Conservation (phyloP, 2,329 filamentous ascomycete genomes). For the Apiospora rasikravindrae region DNA sequence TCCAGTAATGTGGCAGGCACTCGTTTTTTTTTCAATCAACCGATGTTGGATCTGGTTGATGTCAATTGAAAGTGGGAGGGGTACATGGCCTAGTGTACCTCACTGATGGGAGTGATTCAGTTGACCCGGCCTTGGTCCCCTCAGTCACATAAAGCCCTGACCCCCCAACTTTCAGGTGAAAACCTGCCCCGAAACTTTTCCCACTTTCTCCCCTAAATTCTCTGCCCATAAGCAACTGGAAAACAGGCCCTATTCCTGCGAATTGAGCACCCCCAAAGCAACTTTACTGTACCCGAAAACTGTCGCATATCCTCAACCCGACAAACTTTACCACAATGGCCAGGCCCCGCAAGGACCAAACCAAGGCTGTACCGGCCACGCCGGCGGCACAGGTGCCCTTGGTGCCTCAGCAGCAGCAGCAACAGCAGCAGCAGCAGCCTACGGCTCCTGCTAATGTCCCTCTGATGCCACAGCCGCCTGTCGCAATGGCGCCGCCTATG, state of each 20-base stretch:
- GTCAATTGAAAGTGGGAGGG: slow-evolving; percentile 16
- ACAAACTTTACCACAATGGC: slow-evolving; percentile 4
- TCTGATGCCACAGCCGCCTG: slow-evolving; percentile 24
- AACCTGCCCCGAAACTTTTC: slow-evolving; percentile 20
- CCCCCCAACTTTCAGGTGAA: slow-evolving; percentile 21
- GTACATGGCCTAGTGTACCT: slow-evolving; percentile 15
- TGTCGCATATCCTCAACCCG: not conserved
- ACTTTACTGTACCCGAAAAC: not conserved
- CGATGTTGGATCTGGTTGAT: slow-evolving; percentile 10
- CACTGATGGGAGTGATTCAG: slow-evolving; percentile 23
- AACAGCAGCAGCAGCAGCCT: not conserved
- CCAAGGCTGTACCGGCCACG: slow-evolving; percentile 15
- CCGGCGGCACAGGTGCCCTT: slow-evolving; percentile 16
- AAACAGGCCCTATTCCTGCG: not conserved
- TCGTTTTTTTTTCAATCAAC: not conserved
- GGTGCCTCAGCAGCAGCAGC: slow-evolving; percentile 26
- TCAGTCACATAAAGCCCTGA: slow-evolving; percentile 25
- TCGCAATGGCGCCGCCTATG: slow-evolving; percentile 10
- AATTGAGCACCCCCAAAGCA: slow-evolving; percentile 4
- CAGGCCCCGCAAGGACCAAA: slow-evolving; percentile 19
- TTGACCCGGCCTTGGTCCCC: slow-evolving; percentile 17
- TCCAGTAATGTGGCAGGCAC: slow-evolving; percentile 16
- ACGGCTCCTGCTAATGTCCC: not conserved
- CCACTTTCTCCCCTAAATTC: slow-evolving; percentile 21
- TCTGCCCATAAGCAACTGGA: slow-evolving; percentile 1